Conservation (phyloP, 495 filamentous ascomycete genomes). For the Penicillium psychrofluorescens region DNA sequence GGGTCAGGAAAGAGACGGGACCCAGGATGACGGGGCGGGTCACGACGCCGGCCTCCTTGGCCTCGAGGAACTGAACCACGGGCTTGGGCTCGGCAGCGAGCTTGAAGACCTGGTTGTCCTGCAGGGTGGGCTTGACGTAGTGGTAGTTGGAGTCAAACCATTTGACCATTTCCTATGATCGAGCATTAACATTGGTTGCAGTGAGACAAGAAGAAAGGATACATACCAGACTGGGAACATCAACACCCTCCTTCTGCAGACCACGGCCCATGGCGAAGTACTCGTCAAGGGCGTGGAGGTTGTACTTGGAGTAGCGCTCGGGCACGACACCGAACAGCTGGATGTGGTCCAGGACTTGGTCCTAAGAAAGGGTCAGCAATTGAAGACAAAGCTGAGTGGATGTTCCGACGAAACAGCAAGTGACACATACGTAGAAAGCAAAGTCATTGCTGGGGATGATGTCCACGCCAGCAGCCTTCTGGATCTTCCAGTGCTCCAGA, state of each 20-base stretch:
- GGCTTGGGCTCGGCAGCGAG: constrained; percentile 84
- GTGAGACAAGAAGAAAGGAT: neutral
- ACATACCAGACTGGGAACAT: constrained; percentile 73
- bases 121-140: constrained; percentile 97
- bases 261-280: constrained; percentile 99
- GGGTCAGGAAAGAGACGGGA: constrained; percentile 90
- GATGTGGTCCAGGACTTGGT: constrained; percentile 97
- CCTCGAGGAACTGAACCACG: constrained; percentile 87
- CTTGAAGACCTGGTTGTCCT: constrained; percentile 93
- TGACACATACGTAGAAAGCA: constrained; percentile 59
- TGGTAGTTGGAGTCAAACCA: constrained; percentile 99
- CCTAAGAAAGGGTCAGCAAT: constrained; percentile 15
- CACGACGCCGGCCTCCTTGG: constrained; percentile 86
- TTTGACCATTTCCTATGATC: constrained; percentile 87
- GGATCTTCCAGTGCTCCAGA: constrained; percentile 96
- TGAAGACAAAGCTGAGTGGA: too few relatives aligned
- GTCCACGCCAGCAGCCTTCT: constrained; percentile 94
- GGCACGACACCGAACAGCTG: constrained; percentile 94
- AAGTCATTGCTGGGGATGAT: constrained; percentile 99
- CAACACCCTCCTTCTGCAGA: constrained; percentile 77
- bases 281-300: constrained; percentile 81
- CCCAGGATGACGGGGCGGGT: constrained; percentile 94
- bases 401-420: too few relatives aligned
- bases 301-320: constrained; percentile 80
- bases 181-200: constrained; percentile 4